Base-by-base conservation (phyloP, 495 filamentous ascomycete genomes). In the Annulohypoxylon nitens region DNA sequence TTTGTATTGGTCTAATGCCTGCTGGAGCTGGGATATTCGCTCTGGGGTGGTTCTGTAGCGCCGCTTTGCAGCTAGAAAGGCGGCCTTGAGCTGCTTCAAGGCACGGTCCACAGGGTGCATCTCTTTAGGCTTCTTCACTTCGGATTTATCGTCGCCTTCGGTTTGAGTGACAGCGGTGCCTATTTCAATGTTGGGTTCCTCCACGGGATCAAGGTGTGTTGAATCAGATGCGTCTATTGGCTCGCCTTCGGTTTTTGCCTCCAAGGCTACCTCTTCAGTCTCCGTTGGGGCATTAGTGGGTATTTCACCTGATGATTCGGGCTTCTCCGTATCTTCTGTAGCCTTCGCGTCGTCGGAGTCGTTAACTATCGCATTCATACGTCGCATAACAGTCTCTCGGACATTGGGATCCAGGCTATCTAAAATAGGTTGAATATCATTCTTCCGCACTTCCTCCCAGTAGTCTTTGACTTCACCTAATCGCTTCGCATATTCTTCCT, bases 381-480 rank as follows among this genome's bases (percentile, higher is more conserved):
- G 77, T 5, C 77, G 78, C 51, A 84, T 71, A 8, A 84, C 85
- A 34, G 77, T 79, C 18, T 85, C 83, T 64, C 77, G 77, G 50
- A 82, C 75, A 18, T 79, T 78, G 4, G 83, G 79, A 26, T 83
- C 83, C 9, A 88, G 64, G 45, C 74, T 76, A 18, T 84, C 84
- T 23, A 97, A 80, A 8, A 97, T 89, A 0, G 92, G 91, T 79
- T 91, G 88, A 74, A 96, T 88, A 23, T 91, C 84, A 64, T 89
- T 88, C 75, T 92, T 89, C 71, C 97, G 92, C 1, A 92, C 88
- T 12, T 91, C 86, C 0, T 88, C 84, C 96, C 96, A 99, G 75
- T 93, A 97, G 10, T 83, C 83, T 18, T 87, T 86, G 9, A 94
- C 92, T 64, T 97, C 95, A 62, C 87, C 88, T 75, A 98, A 91